Conservation (phyloP, 2,329 filamentous ascomycete species). For the Paraconiothyrium brasiliense region DNA sequence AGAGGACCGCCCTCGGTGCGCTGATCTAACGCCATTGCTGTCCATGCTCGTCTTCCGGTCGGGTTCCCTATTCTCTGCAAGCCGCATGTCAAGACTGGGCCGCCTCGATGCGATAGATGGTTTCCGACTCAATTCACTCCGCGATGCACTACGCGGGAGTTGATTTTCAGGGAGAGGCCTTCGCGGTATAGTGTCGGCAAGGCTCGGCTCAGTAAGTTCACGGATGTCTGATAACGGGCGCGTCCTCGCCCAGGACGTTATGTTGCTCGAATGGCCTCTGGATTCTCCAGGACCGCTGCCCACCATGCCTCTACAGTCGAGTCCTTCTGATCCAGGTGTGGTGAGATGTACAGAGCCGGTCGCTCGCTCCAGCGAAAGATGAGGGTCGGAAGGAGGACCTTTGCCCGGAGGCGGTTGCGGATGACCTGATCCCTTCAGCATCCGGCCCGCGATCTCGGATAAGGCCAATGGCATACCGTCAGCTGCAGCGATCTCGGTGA, state of each 20-base stretch:
- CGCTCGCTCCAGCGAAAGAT: constrained; percentile 30
- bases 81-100: constrained; percentile 41
- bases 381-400: constrained; percentile 24
- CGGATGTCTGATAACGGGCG: constrained; percentile 61
- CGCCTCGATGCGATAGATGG: constrained; percentile 43
- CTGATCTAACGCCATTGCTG: constrained; percentile 39
- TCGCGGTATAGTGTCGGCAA: constrained; percentile 50
- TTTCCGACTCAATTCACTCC: constrained; percentile 42
- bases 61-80: constrained; percentile 40
- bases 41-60: constrained; percentile 40
- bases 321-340: constrained; percentile 21
- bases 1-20: constrained; percentile 35
- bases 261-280: constrained; percentile 34
- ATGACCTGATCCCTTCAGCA: constrained; percentile 48
- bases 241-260: constrained; percentile 45
- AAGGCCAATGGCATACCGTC: constrained; percentile 41
- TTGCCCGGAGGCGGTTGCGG: constrained; percentile 36
- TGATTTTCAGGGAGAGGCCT: constrained; percentile 35
- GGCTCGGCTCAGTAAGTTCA: constrained; percentile 60
- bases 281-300: constrained; percentile 35
- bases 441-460: constrained; percentile 41
- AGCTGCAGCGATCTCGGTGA: constrained; percentile 23
- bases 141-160: constrained; percentile 35
- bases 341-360: constrained; percentile 23
- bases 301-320: constrained; percentile 37